These are phyloP conservation scores for Scedosporium dehoogii DNA, from an alignment of 2,329 filamentous ascomycete genomes.

Conservation along the genomic window DNA sequence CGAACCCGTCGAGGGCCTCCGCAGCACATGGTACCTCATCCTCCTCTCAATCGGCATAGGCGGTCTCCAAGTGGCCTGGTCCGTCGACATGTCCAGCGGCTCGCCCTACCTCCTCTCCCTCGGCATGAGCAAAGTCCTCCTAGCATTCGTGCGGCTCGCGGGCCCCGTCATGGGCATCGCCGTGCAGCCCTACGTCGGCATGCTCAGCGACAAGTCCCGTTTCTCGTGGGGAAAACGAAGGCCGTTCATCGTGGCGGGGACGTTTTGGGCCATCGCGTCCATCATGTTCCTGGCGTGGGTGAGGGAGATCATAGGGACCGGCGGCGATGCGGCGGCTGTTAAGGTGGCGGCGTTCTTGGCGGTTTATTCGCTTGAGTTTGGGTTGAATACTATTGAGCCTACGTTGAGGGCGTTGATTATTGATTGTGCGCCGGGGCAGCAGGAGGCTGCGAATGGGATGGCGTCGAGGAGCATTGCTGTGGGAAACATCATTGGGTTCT, in stretches of 20 bases:
- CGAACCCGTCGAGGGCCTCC: constrained; percentile 46
- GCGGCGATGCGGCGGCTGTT: constrained; percentile 63
- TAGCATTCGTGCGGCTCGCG: constrained; percentile 75
- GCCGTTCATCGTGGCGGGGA: constrained; percentile 69
- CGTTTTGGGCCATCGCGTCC: constrained; percentile 54
- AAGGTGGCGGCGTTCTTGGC: constrained; percentile 75
- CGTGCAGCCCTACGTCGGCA: constrained; percentile 75
- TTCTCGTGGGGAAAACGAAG: constrained; percentile 67
- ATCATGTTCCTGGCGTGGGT: constrained; percentile 67
- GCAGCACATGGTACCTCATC: constrained; percentile 73
- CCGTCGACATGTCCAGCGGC: constrained; percentile 86
- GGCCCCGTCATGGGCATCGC: constrained; percentile 69
- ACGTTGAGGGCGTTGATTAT: constrained; percentile 87
- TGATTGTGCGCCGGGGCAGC: constrained; percentile 88
- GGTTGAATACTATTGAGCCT: constrained; percentile 95
- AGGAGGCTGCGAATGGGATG: constrained; percentile 91
- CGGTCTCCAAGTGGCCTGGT: constrained; percentile 90
- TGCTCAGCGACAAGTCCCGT: constrained; percentile 70
- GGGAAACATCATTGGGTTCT: constrained; percentile 84
- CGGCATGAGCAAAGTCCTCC: constrained; percentile 71
- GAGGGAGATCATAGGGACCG: constrained; percentile 60
- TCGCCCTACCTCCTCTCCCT: constrained; percentile 75
- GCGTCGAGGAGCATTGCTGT: constrained; percentile 76
- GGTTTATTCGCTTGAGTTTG: constrained; percentile 86
- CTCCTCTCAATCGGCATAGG: constrained; percentile 79